Percentiles rank a stretch among this genome's conserved stretches.
These are phyloP conservation scores for Sequoiadendron giganteum DNA, from an alignment of 75 land plant species.

Conservation along the genomic window DNA sequence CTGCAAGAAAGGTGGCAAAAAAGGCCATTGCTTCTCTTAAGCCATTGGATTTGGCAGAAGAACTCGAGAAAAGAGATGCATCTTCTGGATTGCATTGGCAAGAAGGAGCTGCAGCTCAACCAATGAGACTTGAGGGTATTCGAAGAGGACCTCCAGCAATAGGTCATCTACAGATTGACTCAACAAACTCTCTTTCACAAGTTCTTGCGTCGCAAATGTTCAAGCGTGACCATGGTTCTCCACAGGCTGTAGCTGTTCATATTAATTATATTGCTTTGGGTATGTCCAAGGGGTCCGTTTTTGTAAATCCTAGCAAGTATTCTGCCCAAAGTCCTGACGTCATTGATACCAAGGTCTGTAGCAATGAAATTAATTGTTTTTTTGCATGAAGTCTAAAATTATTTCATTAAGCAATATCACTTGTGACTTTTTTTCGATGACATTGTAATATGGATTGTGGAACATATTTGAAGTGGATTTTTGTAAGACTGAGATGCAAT, in stretches of 20 bases:
- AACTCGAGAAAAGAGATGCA: slow-evolving; percentile 81
- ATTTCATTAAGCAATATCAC: neutral
- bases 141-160: slow-evolving; percentile 79
- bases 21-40: slow-evolving; percentile 29
- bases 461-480: neutral
- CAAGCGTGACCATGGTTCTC: slow-evolving; percentile 85
- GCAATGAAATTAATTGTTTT: neutral
- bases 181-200: slow-evolving; percentile 50
- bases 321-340: slow-evolving; percentile 60
- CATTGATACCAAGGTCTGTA: slow-evolving; percentile 68
- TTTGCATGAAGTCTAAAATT: neutral
- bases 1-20: slow-evolving; percentile 22
- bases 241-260: slow-evolving; percentile 82
- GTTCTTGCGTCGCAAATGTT: slow-evolving; percentile 57
- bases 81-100: slow-evolving; percentile 85
- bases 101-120: slow-evolving; percentile 92
- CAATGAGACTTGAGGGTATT: slow-evolving; percentile 94
- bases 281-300: slow-evolving; percentile 73
- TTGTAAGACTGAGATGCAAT: neutral
- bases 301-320: slow-evolving; percentile 81
- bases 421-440: neutral
- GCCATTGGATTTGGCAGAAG: slow-evolving; percentile 84
- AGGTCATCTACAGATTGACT: slow-evolving; percentile 80
- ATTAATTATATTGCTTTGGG: slow-evolving; percentile 82
- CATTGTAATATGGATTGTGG: neutral